These are phyloP conservation scores for Bipolaris sorokiniana DNA, from an alignment of 2,329 filamentous ascomycete genomes.

Conservation along the genomic window DNA sequence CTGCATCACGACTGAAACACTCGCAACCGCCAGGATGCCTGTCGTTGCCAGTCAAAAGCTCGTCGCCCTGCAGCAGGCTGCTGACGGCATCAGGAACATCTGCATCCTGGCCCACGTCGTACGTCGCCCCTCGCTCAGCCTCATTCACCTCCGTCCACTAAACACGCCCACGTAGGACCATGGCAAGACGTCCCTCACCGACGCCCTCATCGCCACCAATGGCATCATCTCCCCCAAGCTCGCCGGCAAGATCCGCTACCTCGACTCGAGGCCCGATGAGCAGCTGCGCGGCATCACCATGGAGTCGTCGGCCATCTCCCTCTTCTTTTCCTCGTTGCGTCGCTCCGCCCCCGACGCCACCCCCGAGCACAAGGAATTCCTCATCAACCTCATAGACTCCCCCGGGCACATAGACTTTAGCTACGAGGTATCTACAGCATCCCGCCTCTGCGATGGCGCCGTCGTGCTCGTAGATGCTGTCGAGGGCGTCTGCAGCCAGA, in stretches of 20 bases:
- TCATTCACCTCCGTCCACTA: too few relatives aligned
- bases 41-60: slow-evolving; percentile 90
- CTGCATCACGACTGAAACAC: slow-evolving; percentile 3
- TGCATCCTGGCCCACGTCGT: slow-evolving; percentile 26
- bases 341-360: slow-evolving; percentile 70
- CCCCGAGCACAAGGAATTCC: slow-evolving; percentile 82
- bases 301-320: slow-evolving; percentile 97
- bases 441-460: slow-evolving; percentile 90
- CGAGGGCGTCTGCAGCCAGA: slow-evolving; percentile 97
- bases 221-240: slow-evolving; percentile 98
- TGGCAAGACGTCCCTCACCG: slow-evolving; percentile 96
- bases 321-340: slow-evolving; percentile 91
- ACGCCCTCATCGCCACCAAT: slow-evolving; percentile 96
- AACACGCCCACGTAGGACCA: slow-evolving; percentile 64
- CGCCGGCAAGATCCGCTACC: slow-evolving; percentile 95
- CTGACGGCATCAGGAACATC: slow-evolving; percentile 84
- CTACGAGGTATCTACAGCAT: slow-evolving; percentile 96
- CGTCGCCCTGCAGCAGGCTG: slow-evolving; percentile 83
- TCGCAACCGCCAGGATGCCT: slow-evolving; percentile 68
- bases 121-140: background rate
- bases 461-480: slow-evolving; percentile 95
- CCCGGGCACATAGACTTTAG: slow-evolving; percentile 99
- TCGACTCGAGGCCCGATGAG: slow-evolving; percentile 95
- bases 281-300: slow-evolving; percentile 98
- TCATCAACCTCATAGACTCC: slow-evolving; percentile 97